A percentile compares a stretch with the other conserved stretches of the same genome.
Evolutionary conservation across 768 basidiomycete genomes (phyloP).

Genomic region (Mycena venus): DNA sequence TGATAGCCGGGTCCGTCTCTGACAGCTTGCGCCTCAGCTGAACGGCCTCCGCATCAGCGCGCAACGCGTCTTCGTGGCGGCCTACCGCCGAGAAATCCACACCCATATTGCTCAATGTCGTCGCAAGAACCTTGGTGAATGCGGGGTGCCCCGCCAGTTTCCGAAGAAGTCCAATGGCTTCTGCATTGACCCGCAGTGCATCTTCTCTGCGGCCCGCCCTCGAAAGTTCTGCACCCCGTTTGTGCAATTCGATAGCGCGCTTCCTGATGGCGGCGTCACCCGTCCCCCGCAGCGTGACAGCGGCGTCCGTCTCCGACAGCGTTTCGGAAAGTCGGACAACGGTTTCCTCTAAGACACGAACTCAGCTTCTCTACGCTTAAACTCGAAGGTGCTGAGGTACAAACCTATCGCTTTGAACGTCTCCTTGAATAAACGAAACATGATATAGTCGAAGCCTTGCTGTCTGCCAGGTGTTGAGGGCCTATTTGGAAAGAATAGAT

Average conservation of each 20-base stretch:
- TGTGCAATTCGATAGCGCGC: neutral
- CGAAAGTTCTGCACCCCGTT: neutral
- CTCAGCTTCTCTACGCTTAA: neutral
- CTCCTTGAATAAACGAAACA: constrained; percentile 17
- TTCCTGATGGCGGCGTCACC: too few relatives aligned
- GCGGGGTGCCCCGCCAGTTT: neutral
- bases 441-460: neutral
- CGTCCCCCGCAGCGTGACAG: too few relatives aligned
- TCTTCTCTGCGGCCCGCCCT: constrained; percentile 3
- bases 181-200: neutral
- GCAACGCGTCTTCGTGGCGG: too few relatives aligned
- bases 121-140: neutral
- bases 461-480: neutral
- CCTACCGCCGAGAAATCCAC: constrained; percentile 2
- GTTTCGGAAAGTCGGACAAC: neutral
- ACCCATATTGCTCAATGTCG: constrained; percentile 12
- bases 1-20: neutral
- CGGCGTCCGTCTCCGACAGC: neutral
- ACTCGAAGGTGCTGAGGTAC: constrained; percentile 11
- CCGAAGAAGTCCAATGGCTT: neutral
- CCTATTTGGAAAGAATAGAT: neutral
- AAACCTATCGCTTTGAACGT: constrained; percentile 9
- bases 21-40: too few relatives aligned
- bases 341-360: constrained; percentile 9
- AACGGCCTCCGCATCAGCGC: neutral